These are phyloP conservation scores for Pichia sp. DNA, from an alignment of 1,139 yeast species.

Conservation along the genomic window DNA sequence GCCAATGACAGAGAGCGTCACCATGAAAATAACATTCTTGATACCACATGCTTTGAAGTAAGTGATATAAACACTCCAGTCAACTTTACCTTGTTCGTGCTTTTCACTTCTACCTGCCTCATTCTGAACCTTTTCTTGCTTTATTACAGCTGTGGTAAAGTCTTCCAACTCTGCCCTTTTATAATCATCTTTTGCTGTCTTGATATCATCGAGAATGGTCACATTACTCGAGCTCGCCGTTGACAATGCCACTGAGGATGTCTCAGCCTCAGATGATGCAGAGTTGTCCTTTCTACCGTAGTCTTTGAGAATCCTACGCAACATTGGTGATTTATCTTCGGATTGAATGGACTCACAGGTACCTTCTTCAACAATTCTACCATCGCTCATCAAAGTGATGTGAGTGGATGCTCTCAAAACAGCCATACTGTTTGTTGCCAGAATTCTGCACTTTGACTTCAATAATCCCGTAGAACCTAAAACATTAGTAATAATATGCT, in stretches of 20 bases:
- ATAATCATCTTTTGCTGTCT: conserved; percentile 18
- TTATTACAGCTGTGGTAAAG: conserved; percentile 25
- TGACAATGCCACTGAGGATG: conserved; percentile 17
- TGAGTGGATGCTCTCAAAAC: conserved; percentile 75
- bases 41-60: conserved; percentile 88
- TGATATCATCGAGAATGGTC: conserved; percentile 29
- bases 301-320: conserved; percentile 62
- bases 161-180: conserved; percentile 25
- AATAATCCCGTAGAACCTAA: conserved; percentile 78
- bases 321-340: conserved; percentile 39
- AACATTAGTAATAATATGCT: conserved; percentile 71
- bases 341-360: conserved; percentile 51
- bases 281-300: conserved; percentile 49
- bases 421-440: conserved; percentile 85
- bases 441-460: conserved; percentile 64
- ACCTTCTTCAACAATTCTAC: conserved; percentile 76
- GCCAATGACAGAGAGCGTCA: conserved; percentile 41
- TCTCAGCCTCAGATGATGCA: conserved; percentile 16
- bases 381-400: conserved; percentile 67
- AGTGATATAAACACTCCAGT: conserved; percentile 76
- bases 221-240: conserved; percentile 13
- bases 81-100: conserved; percentile 89
- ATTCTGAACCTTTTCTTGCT: conserved; percentile 37
- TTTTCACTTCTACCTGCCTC: conserved; percentile 52
- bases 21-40: conserved; percentile 52